Percentiles rank a stretch among this genome's conserved stretches.
Evolutionary conservation across 495 filamentous ascomycete genomes (phyloP).

Genomic region (Hyphodiscus hymeniophilus): DNA sequence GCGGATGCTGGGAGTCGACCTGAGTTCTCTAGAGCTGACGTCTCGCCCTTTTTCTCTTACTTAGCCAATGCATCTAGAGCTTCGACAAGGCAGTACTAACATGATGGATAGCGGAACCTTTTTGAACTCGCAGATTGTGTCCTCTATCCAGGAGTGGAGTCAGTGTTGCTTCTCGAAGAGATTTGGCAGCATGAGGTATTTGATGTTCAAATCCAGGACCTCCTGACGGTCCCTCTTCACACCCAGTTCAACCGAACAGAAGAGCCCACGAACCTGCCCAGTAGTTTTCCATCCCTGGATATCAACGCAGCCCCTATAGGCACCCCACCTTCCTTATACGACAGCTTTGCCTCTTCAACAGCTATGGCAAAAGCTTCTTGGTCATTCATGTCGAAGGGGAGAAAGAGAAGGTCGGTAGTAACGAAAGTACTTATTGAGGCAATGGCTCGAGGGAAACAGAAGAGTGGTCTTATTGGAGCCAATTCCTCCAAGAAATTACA

Average conservation of each 20-base stretch:
- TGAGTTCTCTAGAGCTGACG: slow-evolving; percentile 68
- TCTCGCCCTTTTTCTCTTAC: slow-evolving; percentile 60
- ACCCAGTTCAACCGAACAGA: no score
- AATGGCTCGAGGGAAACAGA: neutral
- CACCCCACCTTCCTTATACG: slow-evolving; percentile 66
- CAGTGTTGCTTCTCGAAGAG: no score
- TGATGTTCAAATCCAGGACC: no score
- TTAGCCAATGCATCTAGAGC: no score
- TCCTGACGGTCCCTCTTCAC: no score
- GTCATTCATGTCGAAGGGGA: slow-evolving; percentile 39
- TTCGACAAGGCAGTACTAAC: slow-evolving; percentile 38
- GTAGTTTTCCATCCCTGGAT: slow-evolving; percentile 58
- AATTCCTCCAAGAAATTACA: no score
- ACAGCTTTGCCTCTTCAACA: slow-evolving; percentile 66
- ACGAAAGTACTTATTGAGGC: neutral
- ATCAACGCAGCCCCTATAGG: slow-evolving; percentile 71
- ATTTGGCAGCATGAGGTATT: no score
- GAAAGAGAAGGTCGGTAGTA: neutral
- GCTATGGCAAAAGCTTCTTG: slow-evolving; percentile 49
- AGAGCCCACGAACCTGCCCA: no score
- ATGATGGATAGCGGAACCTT: slow-evolving; percentile 65
- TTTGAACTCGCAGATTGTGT: slow-evolving; percentile 77
- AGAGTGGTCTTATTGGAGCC: no score
- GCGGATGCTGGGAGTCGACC: slow-evolving; percentile 64
- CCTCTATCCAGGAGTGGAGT: no score